phyloP scores from a whole-genome alignment of 495 filamentous ascomycete species.

The Penicilliopsis zonata region DNA sequence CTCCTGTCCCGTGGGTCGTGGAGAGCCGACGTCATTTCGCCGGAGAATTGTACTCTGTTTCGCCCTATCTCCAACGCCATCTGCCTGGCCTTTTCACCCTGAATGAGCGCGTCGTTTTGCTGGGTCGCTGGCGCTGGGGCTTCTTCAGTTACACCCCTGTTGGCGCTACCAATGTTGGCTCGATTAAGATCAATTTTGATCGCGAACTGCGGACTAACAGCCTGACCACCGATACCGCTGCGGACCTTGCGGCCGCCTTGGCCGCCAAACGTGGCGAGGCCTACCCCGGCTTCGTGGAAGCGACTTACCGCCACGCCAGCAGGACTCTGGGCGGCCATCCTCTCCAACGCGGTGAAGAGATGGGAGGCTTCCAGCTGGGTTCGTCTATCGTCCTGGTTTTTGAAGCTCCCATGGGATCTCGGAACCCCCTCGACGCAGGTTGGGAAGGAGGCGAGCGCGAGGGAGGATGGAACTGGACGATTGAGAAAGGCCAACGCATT shows the following conservation, averaged over 20 bases:
- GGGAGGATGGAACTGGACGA: constrained; percentile 70
- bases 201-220: constrained; percentile 87
- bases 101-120: constrained; percentile 88
- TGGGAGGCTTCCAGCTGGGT: constrained; percentile 95
- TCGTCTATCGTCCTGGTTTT: constrained; percentile 95
- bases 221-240: constrained; percentile 78
- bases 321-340: constrained; percentile 70
- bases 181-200: constrained; percentile 96
- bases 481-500: constrained; percentile 76
- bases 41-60: constrained; percentile 89
- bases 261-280: constrained; percentile 65
- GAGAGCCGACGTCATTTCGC: constrained; percentile 89
- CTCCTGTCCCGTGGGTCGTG: constrained; percentile 85
- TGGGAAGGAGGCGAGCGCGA: constrained; percentile 41
- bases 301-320: constrained; percentile 73
- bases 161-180: constrained; percentile 96
- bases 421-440: constrained; percentile 54
- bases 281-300: constrained; percentile 80
- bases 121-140: constrained; percentile 92
- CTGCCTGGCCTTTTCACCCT: constrained; percentile 90
- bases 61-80: constrained; percentile 82
- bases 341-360: constrained; percentile 79
- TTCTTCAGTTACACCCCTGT: constrained; percentile 96
- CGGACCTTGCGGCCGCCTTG: constrained; percentile 66
- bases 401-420: constrained; percentile 66